These are phyloP conservation scores for Silene uniflora DNA, from an alignment of 148 eudicot genomes.

Conservation along the genomic window DNA sequence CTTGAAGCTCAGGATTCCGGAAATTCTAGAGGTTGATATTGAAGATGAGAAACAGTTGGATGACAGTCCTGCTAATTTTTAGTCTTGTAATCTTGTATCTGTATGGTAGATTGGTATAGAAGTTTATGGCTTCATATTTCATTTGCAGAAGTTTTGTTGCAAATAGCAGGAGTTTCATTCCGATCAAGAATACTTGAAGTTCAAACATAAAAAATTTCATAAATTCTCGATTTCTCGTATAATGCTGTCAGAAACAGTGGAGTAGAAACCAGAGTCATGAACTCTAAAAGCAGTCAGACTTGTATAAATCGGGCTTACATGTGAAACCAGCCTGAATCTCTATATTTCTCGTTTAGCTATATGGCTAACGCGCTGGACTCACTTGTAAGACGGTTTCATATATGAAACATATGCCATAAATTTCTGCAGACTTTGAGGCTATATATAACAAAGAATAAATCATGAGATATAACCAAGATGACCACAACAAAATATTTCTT, in stretches of 20 bases:
- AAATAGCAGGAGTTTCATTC: background rate
- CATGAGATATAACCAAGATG: background rate
- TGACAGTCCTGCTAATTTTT: conserved; percentile 87
- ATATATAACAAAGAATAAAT: background rate
- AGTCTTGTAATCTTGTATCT: background rate
- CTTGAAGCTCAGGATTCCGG: conserved; percentile 85
- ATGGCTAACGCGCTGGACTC: background rate
- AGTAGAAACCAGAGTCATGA: background rate
- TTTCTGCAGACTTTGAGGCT: background rate
- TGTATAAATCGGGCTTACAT: background rate
- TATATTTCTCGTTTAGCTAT: background rate
- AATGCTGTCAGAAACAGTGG: background rate
- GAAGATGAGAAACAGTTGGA: conserved; percentile 92
- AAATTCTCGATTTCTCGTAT: background rate
- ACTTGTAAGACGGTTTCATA: background rate
- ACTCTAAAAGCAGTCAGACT: background rate
- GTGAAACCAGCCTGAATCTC: background rate
- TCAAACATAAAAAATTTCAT: background rate
- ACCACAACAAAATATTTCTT: background rate
- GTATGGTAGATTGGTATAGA: background rate
- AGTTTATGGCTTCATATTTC: background rate
- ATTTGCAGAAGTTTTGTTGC: background rate
- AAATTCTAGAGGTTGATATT: conserved; percentile 89
- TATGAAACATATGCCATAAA: background rate
- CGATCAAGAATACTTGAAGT: too few relatives aligned